These are phyloP conservation scores for Kitagawia praeruptora DNA, from an alignment of 129 eudicot genomes.

Conservation along the genomic window DNA sequence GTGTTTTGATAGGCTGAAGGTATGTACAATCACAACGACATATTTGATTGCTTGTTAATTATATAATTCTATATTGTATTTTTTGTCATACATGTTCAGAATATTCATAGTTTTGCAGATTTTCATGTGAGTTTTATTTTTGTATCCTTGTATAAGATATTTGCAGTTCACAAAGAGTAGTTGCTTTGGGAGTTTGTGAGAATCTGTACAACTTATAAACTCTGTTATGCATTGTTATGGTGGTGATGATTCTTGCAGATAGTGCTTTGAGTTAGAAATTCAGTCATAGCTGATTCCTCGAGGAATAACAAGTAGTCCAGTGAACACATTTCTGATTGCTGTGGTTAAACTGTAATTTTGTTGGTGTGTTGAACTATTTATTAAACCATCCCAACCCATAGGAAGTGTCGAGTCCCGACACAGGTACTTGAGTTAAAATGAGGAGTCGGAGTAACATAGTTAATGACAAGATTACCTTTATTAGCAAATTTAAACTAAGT, in stretches of 20 bases:
- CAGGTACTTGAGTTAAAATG: background rate
- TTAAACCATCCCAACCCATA: background rate
- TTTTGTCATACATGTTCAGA: background rate
- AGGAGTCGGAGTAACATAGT: background rate
- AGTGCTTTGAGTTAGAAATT: background rate
- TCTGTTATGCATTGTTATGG: background rate
- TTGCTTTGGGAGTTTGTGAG: too few relatives aligned
- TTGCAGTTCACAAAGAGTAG: background rate
- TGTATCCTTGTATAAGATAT: background rate
- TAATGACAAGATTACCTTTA: background rate
- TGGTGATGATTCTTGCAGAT: background rate
- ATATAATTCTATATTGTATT: slow-evolving; percentile 10
- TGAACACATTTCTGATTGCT: background rate
- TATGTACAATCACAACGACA: slow-evolving; percentile 21
- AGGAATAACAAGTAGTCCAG: background rate
- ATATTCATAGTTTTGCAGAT: slow-evolving; percentile 4
- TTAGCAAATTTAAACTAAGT: background rate
- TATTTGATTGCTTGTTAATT: slow-evolving; percentile 15
- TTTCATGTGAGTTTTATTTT: background rate
- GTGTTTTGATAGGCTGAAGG: slow-evolving; percentile 90
- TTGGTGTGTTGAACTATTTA: background rate
- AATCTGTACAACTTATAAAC: background rate
- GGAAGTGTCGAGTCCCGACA: background rate
- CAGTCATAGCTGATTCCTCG: background rate
- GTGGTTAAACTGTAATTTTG: background rate